Conservation (phyloP, 2,329 filamentous ascomycete genomes). For the Epichloe gansuensis region DNA sequence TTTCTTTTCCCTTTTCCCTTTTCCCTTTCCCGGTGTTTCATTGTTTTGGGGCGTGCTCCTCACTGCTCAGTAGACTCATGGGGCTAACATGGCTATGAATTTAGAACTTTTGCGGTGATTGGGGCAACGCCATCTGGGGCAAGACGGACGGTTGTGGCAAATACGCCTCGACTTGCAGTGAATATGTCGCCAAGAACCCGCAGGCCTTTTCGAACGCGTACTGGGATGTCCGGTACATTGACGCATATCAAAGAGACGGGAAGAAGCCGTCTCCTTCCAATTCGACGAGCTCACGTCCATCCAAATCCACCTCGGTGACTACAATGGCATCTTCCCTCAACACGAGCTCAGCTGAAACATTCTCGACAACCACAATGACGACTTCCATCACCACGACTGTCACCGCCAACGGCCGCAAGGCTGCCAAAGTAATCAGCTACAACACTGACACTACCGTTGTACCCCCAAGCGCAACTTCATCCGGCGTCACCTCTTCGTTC, state of each 20-base stretch:
- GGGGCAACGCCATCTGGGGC: conserved; percentile 42
- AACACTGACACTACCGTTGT: not conserved
- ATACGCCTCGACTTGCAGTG: conserved; percentile 30
- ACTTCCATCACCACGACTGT: conserved; percentile 15
- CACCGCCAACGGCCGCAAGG: conserved; percentile 12
- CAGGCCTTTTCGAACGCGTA: conserved; percentile 27
- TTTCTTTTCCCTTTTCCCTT: not conserved
- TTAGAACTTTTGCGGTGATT: conserved; percentile 65
- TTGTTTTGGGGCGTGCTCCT: not conserved
- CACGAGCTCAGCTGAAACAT: not conserved
- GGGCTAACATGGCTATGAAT: not conserved
- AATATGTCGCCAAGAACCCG: conserved; percentile 34
- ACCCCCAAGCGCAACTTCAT: not conserved
- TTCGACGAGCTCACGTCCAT: not conserved
- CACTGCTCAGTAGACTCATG: too few species aligned
- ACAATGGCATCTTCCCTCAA: too few species aligned
- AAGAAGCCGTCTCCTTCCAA: not conserved
- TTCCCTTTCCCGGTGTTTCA: not conserved
- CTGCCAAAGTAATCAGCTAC: not conserved
- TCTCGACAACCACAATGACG: not conserved
- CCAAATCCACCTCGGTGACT: not conserved
- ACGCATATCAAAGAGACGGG: conserved; percentile 26
- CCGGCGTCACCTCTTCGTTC: conserved; percentile 1
- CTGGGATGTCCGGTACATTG: conserved; percentile 44
- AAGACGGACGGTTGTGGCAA: conserved; percentile 23